Evolutionary conservation across 139 green algal species (phyloP), one percentile per base, ranked within the genome.

Genomic region (Raphidocelis subcapitata): DNA sequence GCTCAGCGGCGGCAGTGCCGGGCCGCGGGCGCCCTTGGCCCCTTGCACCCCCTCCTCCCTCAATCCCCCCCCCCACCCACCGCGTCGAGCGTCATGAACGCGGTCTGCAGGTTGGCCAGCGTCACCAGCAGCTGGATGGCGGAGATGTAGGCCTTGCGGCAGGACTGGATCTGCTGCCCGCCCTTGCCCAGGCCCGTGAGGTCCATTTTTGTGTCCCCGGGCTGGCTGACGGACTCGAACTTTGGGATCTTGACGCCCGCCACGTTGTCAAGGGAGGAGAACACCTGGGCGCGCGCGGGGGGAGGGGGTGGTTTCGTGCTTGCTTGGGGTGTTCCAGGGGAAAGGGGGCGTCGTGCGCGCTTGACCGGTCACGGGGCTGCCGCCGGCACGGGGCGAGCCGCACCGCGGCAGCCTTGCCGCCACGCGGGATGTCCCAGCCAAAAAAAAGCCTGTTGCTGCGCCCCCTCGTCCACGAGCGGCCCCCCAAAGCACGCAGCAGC

Each of bases 81-180:
- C 60, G 91, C 91, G 73, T 99, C 96, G 37, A 99, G 85, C 28
- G 96, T 99, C 35, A 99, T 75, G 82, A 99, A 99, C 1, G 96
- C 95, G 3, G 95, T 99, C 83, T 97, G 94, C 71, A 99, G 88
- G 55, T 89, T 95, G 28, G 96, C 96, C 59, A 99, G 90, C 81
- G 97, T 85, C 8, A 98, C 87, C 61, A 99, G 86, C 57, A 99
- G 80, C 76, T 97, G 86, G 10, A 98, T 82, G 0, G 94, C 84
- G 2, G 81, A 77, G 26, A 91, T 46, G 79, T 94, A 98, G 0
- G 89, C 82, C 73, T 95, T 92, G 23, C 90, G 79, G 68, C 91
- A 95, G 8, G 79, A 81, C 81, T 97, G 91, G 29, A 99, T 89
- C 80, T 97, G 92, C 86, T 98, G 91, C 0, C 96, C 96, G 57